A percentile compares a stretch with the other conserved stretches of the same genome.
phyloP scores from a whole-genome alignment of 768 basidiomycete species.

The Lactarius hatsudake region DNA sequence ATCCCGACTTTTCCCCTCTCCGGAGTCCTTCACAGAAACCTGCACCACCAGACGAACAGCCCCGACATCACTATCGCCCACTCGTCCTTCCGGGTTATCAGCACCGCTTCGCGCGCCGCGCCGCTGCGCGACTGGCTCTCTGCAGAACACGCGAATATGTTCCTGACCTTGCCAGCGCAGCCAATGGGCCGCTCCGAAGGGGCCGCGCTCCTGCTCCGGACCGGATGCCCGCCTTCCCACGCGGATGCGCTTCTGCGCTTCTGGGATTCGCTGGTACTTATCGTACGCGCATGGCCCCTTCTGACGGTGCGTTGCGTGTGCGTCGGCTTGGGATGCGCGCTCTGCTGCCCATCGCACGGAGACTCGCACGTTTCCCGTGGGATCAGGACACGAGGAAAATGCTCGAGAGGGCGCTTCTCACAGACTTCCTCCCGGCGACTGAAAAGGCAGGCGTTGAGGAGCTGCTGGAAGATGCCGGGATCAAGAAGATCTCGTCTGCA shows the following conservation, averaged over 20 bases:
- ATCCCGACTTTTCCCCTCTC: conserved; percentile 14
- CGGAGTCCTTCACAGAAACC: conserved; percentile 21
- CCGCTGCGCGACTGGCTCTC: conserved; percentile 69
- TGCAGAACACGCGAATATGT: conserved; percentile 69
- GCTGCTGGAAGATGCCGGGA: conserved; percentile 50
- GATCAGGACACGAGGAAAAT: conserved; percentile 47
- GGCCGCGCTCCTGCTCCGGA: conserved; percentile 43
- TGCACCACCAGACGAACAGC: conserved; percentile 7
- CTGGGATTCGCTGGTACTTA: conserved; percentile 58
- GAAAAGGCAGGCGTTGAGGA: conserved; percentile 54
- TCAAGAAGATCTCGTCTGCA: conserved; percentile 41
- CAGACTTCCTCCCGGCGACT: conserved; percentile 58
- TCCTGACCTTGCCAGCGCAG: conserved; percentile 58
- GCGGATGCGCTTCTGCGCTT: conserved; percentile 44
- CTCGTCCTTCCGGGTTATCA: conserved; percentile 58
- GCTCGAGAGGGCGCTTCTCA: conserved; percentile 49
- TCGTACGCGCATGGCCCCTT: conserved; percentile 46
- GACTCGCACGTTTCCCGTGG: conserved; percentile 46
- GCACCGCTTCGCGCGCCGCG: conserved; percentile 59
- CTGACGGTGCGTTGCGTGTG: conserved; percentile 57
- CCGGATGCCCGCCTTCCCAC: conserved; percentile 44
- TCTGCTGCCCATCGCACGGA: conserved; percentile 52
- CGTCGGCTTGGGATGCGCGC: conserved; percentile 61
- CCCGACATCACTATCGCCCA: conserved; percentile 51
- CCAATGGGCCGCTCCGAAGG: conserved; percentile 59